phyloP scores from a whole-genome alignment of 1,284 basidiomycete genomes.

The Fomitiporia mediterranea region DNA sequence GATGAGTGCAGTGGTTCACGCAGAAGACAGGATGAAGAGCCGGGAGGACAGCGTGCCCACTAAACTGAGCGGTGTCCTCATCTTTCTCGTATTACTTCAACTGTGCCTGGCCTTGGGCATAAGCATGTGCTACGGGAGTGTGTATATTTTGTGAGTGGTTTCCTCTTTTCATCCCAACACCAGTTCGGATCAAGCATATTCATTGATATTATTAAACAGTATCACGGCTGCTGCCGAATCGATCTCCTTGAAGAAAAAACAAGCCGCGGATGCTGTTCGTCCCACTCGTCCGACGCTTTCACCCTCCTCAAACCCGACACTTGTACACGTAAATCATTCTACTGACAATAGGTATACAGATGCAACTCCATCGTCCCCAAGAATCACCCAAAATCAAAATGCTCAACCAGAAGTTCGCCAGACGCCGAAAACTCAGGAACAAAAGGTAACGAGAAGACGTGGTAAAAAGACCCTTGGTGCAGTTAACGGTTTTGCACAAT shows the following conservation, averaged over 20 bases:
- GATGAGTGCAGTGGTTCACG: constrained; percentile 20
- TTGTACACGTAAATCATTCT: background rate
- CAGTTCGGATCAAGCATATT: no score
- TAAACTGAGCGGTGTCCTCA: background rate
- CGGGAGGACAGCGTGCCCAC: background rate
- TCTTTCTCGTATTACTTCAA: background rate
- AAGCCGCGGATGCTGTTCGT: no score
- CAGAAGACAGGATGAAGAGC: constrained; percentile 23
- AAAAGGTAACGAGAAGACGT: constrained; percentile 25
- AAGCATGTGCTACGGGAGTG: constrained; percentile 22
- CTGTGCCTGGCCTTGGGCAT: constrained; percentile 3
- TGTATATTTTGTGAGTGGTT: constrained; percentile 25
- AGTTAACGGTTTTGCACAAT: constrained; percentile 44
- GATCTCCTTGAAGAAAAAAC: background rate
- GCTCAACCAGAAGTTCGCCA: constrained; percentile 21
- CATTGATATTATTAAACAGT: no score
- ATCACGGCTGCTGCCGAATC: constrained; percentile 29
- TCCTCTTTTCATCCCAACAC: no score
- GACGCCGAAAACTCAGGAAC: constrained; percentile 14
- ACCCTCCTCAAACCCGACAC: constrained; percentile 4
- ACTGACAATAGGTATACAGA: no score
- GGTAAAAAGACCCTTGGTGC: constrained; percentile 26
- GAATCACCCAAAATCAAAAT: background rate
- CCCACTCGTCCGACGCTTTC: background rate
- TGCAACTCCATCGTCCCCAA: no score